Evolutionary conservation across 140 eudicot genomes (phyloP).

Genomic region (Flaveria floridana): DNA sequence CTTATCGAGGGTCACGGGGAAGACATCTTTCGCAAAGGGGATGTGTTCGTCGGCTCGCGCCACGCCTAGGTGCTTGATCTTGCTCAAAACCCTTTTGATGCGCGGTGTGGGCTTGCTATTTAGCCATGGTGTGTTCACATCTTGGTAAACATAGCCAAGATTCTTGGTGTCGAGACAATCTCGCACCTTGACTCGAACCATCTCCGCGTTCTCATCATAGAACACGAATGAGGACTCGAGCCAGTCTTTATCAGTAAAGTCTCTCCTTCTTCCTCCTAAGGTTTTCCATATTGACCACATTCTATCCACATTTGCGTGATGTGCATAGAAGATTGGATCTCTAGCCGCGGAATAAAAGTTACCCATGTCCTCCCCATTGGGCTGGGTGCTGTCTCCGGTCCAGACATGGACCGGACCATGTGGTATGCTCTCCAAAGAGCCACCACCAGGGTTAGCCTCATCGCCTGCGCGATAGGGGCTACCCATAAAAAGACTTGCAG

Average conservation of each 20-base stretch:
- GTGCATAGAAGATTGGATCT: conserved; percentile 56
- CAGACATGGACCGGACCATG: conserved; percentile 55
- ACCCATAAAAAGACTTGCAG: conserved; percentile 46
- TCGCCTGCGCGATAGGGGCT: conserved; percentile 48
- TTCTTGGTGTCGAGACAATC: conserved; percentile 46
- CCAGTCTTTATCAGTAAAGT: conserved; percentile 50
- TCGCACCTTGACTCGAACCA: conserved; percentile 45
- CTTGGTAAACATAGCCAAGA: conserved; percentile 52
- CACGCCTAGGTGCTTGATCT: conserved; percentile 30
- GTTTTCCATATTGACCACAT: conserved; percentile 57
- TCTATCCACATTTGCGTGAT: conserved; percentile 55
- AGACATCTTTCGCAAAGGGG: conserved; percentile 31
- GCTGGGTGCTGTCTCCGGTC: conserved; percentile 49
- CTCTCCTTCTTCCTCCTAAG: conserved; percentile 33
- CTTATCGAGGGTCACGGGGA: conserved; percentile 41
- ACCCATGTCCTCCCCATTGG: conserved; percentile 53
- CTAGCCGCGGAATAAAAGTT: conserved; percentile 51
- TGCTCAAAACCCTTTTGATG: conserved; percentile 32
- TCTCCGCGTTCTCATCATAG: conserved; percentile 50
- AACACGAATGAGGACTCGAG: conserved; percentile 47
- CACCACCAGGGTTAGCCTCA: conserved; percentile 39
- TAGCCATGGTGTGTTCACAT: conserved; percentile 46
- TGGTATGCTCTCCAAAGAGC: conserved; percentile 41
- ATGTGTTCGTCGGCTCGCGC: conserved; percentile 45
- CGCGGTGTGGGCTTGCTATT: conserved; percentile 44